Conservation (phyloP, 2,329 filamentous ascomycete species). For the Paraconiothyrium brasiliense region DNA sequence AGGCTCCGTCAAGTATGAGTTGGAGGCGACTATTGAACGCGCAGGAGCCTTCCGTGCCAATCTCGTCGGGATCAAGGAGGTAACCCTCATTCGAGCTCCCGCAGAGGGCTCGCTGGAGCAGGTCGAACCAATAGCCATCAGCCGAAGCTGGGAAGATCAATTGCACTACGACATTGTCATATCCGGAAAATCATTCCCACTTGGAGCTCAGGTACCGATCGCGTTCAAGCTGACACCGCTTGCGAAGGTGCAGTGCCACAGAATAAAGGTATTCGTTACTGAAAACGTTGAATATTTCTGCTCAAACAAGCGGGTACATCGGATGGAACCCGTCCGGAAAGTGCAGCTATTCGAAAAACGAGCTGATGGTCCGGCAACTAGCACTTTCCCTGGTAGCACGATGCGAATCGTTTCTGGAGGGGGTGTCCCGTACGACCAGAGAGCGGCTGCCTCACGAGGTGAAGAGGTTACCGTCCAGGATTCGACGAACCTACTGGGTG, state of each 20-base stretch:
- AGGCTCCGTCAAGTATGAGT: slow-evolving; percentile 85
- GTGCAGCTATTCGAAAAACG: slow-evolving; percentile 88
- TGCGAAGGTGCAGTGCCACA: slow-evolving; percentile 91
- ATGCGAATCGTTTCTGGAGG: slow-evolving; percentile 82
- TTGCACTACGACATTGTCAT: slow-evolving; percentile 96
- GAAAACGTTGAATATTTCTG: slow-evolving; percentile 94
- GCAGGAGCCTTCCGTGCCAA: slow-evolving; percentile 92
- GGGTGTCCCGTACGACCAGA: slow-evolving; percentile 73
- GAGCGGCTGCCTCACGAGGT: slow-evolving; percentile 65
- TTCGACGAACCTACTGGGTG: slow-evolving; percentile 78
- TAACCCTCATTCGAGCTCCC: slow-evolving; percentile 83
- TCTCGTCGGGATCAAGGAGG: slow-evolving; percentile 81
- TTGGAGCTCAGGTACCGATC: slow-evolving; percentile 87
- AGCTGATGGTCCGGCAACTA: slow-evolving; percentile 78
- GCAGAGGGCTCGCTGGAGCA: slow-evolving; percentile 89
- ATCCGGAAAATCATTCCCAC: slow-evolving; percentile 91
- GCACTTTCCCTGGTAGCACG: slow-evolving; percentile 77
- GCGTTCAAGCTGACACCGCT: slow-evolving; percentile 93
- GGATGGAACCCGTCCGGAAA: slow-evolving; percentile 84
- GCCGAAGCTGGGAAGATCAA: slow-evolving; percentile 92
- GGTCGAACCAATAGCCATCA: slow-evolving; percentile 92
- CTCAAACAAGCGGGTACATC: slow-evolving; percentile 82
- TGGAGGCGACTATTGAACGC: slow-evolving; percentile 85
- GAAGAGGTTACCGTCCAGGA: slow-evolving; percentile 63
- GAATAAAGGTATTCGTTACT: slow-evolving; percentile 89